phyloP scores from a whole-genome alignment of 805 yeast species.

The Candida sithepensis region DNA sequence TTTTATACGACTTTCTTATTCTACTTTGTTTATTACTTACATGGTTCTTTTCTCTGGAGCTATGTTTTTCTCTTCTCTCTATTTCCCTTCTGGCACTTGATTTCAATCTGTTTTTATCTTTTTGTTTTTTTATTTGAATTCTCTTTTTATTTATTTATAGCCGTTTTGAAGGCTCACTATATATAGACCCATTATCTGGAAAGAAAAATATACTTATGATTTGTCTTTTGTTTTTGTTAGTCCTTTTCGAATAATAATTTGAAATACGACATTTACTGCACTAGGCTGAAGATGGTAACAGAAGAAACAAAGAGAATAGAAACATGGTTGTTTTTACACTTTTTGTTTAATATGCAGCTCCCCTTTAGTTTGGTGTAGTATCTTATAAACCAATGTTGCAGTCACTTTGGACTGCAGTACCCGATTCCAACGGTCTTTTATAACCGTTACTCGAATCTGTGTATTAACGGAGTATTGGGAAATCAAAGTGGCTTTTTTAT shows the following conservation, averaged over 20 bases:
- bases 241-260: not conserved
- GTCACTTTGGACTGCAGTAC: conserved; percentile 52
- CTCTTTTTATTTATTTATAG: not conserved
- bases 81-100: conserved; percentile 6
- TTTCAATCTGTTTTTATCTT: not conserved
- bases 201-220: not conserved
- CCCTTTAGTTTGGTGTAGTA: not conserved
- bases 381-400: conserved; percentile 46
- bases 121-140: not conserved
- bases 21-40: too few relatives aligned
- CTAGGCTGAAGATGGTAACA: not conserved
- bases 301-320: not conserved
- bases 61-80: not conserved
- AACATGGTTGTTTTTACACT: not conserved
- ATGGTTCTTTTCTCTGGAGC: too few relatives aligned
- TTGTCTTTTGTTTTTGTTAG: not conserved
- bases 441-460: conserved; percentile 21
- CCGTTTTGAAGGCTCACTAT: not conserved
- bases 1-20: too few relatives aligned
- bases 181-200: not conserved
- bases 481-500: too few relatives aligned
- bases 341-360: not conserved
- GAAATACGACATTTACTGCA: not conserved
- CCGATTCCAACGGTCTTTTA: conserved; percentile 22
- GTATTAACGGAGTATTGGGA: conserved; percentile 65